Percentiles rank a stretch among this genome's conserved stretches.
Evolutionary conservation across 192 early-diverging fungal genomes (phyloP).

Genomic region (Linnemannia exigua): DNA sequence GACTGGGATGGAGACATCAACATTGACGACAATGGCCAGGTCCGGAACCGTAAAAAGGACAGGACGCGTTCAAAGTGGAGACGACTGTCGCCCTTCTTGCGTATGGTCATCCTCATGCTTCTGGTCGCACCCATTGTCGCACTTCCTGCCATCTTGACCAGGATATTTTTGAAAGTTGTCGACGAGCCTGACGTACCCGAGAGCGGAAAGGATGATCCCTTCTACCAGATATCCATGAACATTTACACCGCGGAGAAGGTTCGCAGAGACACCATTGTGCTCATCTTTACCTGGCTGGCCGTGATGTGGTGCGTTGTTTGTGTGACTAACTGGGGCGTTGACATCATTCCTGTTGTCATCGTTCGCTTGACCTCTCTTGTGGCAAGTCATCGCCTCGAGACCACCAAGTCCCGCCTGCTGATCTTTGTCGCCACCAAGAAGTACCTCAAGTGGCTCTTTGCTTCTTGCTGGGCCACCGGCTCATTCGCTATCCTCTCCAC

Average conservation of each 20-base stretch:
- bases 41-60: slow-evolving; percentile 18
- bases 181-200: slow-evolving; percentile 15
- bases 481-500: slow-evolving; percentile 69
- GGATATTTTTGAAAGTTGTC: slow-evolving; percentile 57
- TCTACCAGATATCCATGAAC: slow-evolving; percentile 32
- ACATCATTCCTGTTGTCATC: slow-evolving; percentile 66
- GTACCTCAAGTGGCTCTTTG: slow-evolving; percentile 70
- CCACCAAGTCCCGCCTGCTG: slow-evolving; percentile 65
- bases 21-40: slow-evolving; percentile 47
- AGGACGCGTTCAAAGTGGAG: slow-evolving; percentile 60
- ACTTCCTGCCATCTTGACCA: slow-evolving; percentile 63
- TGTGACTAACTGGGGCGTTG: slow-evolving; percentile 59
- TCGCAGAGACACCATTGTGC: slow-evolving; percentile 63
- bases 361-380: slow-evolving; percentile 63
- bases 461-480: slow-evolving; percentile 62
- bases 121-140: slow-evolving; percentile 66
- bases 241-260: slow-evolving; percentile 59
- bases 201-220: background rate
- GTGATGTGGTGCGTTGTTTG: slow-evolving; percentile 62
- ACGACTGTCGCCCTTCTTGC: slow-evolving; percentile 65
- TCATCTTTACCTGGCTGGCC: slow-evolving; percentile 64
- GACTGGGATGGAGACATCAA: slow-evolving; percentile 56
- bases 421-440: slow-evolving; percentile 69
- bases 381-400: slow-evolving; percentile 62
- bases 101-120: slow-evolving; percentile 67